These are phyloP conservation scores for Cordyceps tenuipes DNA, from an alignment of 2,329 filamentous ascomycete genomes.

Conservation along the genomic window DNA sequence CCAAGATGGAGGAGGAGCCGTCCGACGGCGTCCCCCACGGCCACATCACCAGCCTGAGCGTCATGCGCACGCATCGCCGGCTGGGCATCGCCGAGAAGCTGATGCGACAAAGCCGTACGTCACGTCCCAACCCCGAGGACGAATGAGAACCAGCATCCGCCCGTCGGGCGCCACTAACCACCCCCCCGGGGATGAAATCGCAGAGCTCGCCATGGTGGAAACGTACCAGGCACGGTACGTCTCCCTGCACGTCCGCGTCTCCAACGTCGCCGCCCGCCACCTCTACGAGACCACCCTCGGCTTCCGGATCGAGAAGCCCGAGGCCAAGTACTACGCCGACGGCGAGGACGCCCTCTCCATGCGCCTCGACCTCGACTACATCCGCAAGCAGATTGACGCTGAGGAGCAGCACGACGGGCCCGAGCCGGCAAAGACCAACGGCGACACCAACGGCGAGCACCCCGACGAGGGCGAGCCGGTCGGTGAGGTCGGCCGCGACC, in stretches of 20 bases:
- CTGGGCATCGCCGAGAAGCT: constrained; percentile 93
- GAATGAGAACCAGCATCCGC: too few relatives aligned
- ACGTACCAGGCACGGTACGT: constrained; percentile 88
- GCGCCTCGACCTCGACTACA: constrained; percentile 70
- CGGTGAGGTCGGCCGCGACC: constrained; percentile 53
- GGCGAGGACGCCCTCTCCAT: constrained; percentile 94
- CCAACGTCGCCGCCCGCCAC: constrained; percentile 82
- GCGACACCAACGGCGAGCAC: constrained; percentile 29
- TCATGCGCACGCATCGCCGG: constrained; percentile 91
- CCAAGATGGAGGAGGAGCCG: constrained; percentile 99
- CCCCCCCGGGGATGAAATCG: too few relatives aligned
- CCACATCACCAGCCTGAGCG: constrained; percentile 89
- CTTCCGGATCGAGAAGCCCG: constrained; percentile 79
- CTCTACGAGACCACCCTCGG: constrained; percentile 89
- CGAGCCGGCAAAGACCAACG: constrained; percentile 24
- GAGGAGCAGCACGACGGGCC: constrained; percentile 35
- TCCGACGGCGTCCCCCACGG: constrained; percentile 84
- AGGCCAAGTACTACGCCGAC: constrained; percentile 91
- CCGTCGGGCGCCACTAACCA: too few relatives aligned
- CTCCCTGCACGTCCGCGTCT: constrained; percentile 89
- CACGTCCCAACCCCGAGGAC: neutral
- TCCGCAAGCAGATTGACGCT: constrained; percentile 41
- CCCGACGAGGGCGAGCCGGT: constrained; percentile 63
- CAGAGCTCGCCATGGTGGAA: constrained; percentile 79
- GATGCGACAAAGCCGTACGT: constrained; percentile 90